Evolutionary conservation across 2,329 filamentous ascomycete species (phyloP).

Genomic region (Laburnicola sp.): DNA sequence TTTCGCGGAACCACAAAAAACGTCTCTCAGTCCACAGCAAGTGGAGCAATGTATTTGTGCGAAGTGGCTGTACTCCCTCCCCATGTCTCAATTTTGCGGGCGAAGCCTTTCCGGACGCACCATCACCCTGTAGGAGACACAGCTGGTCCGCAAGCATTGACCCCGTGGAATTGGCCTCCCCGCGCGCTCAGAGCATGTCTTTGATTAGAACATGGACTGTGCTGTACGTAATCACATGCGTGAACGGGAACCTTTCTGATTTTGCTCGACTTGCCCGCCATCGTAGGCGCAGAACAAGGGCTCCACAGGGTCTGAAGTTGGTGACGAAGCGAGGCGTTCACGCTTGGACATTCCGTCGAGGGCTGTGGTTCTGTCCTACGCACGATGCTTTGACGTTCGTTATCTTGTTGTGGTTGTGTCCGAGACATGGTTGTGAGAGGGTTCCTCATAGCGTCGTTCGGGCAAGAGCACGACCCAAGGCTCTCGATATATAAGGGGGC

Average conservation of each 20-base stretch:
- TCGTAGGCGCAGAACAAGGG: background rate
- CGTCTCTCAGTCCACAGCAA: background rate
- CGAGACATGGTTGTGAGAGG: conserved; percentile 1
- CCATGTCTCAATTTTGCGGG: background rate
- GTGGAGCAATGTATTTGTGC: background rate
- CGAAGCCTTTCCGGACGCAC: background rate
- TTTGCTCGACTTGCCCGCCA: background rate
- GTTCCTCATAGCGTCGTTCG: background rate
- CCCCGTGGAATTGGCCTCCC: background rate
- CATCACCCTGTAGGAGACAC: background rate
- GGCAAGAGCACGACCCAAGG: background rate
- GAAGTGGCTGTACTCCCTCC: conserved; percentile 1
- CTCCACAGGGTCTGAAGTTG: background rate
- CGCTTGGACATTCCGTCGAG: background rate
- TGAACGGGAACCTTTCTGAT: background rate
- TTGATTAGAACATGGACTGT: conserved; percentile 6
- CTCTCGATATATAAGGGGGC: conserved; percentile 2
- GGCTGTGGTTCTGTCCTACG: background rate
- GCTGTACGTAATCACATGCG: background rate
- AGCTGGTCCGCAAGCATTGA: background rate
- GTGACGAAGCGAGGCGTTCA: background rate
- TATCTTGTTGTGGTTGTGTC: background rate
- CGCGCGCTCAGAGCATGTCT: background rate
- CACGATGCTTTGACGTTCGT: background rate
- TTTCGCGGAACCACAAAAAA: background rate